These are phyloP conservation scores for Byssochlamys sp. DNA, from an alignment of 2,329 filamentous ascomycete genomes.

Conservation along the genomic window DNA sequence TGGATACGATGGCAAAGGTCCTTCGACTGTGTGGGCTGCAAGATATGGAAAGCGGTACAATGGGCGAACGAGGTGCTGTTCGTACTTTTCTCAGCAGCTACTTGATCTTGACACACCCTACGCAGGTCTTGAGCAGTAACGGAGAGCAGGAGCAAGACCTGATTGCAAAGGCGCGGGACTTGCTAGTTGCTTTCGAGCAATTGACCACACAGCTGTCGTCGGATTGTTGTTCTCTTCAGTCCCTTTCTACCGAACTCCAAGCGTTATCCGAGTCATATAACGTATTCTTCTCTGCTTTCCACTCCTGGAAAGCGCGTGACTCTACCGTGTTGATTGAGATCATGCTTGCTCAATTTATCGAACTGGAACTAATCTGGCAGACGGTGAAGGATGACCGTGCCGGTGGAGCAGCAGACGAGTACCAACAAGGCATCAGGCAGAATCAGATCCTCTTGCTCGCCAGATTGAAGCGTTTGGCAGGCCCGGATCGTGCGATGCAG, in stretches of 20 bases:
- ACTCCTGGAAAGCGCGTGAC: conserved; percentile 57
- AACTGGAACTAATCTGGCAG: conserved; percentile 58
- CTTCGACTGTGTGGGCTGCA: conserved; percentile 49
- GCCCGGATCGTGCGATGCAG: conserved; percentile 50
- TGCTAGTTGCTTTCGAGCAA: conserved; percentile 48
- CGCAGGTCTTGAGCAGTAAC: conserved; percentile 50
- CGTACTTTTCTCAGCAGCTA: conserved; percentile 56
- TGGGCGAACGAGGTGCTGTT: conserved; percentile 43
- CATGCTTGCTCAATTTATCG: conserved; percentile 58
- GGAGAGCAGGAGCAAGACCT: conserved; percentile 55
- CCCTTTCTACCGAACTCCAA: conserved; percentile 40
- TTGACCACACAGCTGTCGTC: conserved; percentile 42
- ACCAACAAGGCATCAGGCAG: conserved; percentile 55
- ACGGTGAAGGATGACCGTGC: conserved; percentile 54
- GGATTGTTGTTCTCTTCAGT: conserved; percentile 26
- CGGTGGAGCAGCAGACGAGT: conserved; percentile 54
- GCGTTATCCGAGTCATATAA: conserved; percentile 47
- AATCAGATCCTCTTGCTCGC: conserved; percentile 56
- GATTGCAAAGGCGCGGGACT: conserved; percentile 50
- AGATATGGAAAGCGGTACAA: conserved; percentile 40
- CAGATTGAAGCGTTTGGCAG: conserved; percentile 53
- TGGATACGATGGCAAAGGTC: conserved; percentile 45
- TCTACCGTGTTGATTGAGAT: conserved; percentile 54
- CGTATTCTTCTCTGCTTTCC: conserved; percentile 53
- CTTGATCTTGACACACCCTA: conserved; percentile 52